Percentiles rank a stretch among this genome's conserved stretches.
phyloP scores from a whole-genome alignment of 371 early-diverging fungal genomes.

The Smittium mucronatum region DNA sequence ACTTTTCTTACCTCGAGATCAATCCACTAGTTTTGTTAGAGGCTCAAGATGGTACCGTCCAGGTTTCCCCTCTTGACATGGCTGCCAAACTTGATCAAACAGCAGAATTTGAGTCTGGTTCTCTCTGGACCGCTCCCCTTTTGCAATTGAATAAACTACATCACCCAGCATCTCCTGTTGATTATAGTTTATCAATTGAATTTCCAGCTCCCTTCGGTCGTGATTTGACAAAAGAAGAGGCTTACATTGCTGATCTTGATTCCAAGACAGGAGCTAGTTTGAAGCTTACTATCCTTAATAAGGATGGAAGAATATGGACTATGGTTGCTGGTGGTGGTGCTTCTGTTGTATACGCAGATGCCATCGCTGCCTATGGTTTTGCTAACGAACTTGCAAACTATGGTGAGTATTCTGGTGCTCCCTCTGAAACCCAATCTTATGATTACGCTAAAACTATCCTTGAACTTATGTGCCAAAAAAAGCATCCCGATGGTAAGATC shows the following conservation, averaged over 20 bases:
- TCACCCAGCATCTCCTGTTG: conserved; percentile 63
- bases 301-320: conserved; percentile 92
- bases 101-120: conserved; percentile 90
- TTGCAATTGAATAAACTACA: conserved; percentile 27
- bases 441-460: conserved; percentile 96
- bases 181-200: no score
- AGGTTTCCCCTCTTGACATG: conserved; percentile 84
- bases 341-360: conserved; percentile 91
- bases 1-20: conserved; percentile 97
- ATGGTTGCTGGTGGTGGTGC: conserved; percentile 99
- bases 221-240: conserved; percentile 89
- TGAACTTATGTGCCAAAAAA: conserved; percentile 86
- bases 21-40: conserved; percentile 93
- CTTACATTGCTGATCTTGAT: conserved; percentile 92
- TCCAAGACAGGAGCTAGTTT: conserved; percentile 96
- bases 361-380: conserved; percentile 88
- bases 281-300: conserved; percentile 91
- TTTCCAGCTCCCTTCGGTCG: conserved; percentile 98
- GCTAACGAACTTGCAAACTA: conserved; percentile 95
- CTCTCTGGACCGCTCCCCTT: conserved; percentile 74
- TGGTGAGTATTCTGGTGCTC: conserved; percentile 98
- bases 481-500: conserved; percentile 80
- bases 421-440: conserved; percentile 94
- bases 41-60: conserved; percentile 40
- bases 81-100: conserved; percentile 98